phyloP scores from a whole-genome alignment of 2,329 filamentous ascomycete genomes.

The Arthrobotrys musiformis region DNA sequence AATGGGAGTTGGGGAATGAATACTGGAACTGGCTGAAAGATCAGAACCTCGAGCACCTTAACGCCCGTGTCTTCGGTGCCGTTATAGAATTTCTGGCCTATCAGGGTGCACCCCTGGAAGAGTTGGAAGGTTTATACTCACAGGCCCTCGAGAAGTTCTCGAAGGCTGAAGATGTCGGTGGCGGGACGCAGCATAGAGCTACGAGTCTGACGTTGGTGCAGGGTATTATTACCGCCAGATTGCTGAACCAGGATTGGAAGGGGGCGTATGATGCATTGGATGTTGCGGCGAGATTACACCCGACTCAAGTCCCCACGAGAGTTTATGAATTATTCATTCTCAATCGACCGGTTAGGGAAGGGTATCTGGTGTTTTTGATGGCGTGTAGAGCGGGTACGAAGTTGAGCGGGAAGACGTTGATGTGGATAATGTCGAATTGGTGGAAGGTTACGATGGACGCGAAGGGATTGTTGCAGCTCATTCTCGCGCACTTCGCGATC shows the following conservation, averaged over 20 bases:
- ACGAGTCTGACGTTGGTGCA: conserved; percentile 65
- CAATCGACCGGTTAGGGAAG: conserved; percentile 65
- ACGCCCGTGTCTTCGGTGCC: conserved; percentile 65
- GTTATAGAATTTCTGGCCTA: conserved; percentile 67
- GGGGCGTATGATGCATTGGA: conserved; percentile 67
- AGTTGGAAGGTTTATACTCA: conserved; percentile 65
- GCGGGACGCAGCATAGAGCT: conserved; percentile 62
- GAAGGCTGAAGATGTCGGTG: conserved; percentile 59
- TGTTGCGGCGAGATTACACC: conserved; percentile 65
- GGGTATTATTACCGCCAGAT: conserved; percentile 66
- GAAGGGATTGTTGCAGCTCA: conserved; percentile 19
- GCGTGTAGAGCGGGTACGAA: conserved; percentile 65
- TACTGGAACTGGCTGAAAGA: conserved; percentile 67
- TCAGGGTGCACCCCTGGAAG: conserved; percentile 62
- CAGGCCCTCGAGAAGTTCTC: conserved; percentile 66
- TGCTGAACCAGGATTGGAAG: conserved; percentile 65
- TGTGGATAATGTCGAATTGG: conserved; percentile 27
- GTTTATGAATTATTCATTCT: conserved; percentile 65
- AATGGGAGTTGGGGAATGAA: conserved; percentile 61
- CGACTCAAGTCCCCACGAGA: conserved; percentile 63
- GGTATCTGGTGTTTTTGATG: conserved; percentile 66
- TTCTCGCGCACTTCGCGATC: conserved; percentile 50
- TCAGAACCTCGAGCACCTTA: conserved; percentile 64
- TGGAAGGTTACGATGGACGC: conserved; percentile 59
- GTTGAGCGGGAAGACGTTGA: conserved; percentile 59